A percentile compares a stretch with the other conserved stretches of the same genome.
Conservation (phyloP, 371 early-diverging fungal species). For the Syncephalastrum racemosum region DNA sequence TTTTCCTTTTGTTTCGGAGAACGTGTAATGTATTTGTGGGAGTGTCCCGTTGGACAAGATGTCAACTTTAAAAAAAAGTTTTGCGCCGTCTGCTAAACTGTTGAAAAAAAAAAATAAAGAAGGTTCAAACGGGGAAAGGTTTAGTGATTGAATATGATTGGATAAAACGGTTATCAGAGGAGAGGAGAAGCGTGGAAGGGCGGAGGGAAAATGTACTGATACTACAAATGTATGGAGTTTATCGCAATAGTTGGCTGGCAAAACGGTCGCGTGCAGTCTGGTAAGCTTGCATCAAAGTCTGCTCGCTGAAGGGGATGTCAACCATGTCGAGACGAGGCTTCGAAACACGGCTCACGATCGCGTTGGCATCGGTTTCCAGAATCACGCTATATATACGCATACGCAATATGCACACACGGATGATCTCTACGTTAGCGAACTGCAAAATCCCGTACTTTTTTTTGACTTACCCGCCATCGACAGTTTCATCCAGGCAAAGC, state of each 20-base stretch:
- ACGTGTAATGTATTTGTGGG: too few relatives aligned
- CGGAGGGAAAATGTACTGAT: conserved; percentile 52
- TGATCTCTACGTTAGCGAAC: background rate
- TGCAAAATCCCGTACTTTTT: background rate
- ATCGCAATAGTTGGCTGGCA: conserved; percentile 74
- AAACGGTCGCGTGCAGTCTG: conserved; percentile 89
- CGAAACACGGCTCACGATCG: conserved; percentile 89
- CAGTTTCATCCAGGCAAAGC: conserved; percentile 91
- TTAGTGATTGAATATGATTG: too few relatives aligned
- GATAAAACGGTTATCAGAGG: background rate
- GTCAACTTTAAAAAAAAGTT: conserved; percentile 3
- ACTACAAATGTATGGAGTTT: conserved; percentile 14
- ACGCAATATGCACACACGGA: background rate
- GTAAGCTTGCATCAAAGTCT: conserved; percentile 87
- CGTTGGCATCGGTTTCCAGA: conserved; percentile 87
- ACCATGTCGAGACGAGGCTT: conserved; percentile 78
- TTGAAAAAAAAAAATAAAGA: too few relatives aligned
- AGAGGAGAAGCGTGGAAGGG: background rate
- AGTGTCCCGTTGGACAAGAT: conserved; percentile 4
- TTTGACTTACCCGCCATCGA: conserved; percentile 87
- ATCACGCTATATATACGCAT: conserved; percentile 55
- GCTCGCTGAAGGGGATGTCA: conserved; percentile 88
- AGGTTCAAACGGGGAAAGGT: too few relatives aligned
- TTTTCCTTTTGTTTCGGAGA: too few relatives aligned
- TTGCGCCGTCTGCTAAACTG: background rate